These are phyloP conservation scores for Podosphaera leucotricha DNA, from an alignment of 2,329 filamentous ascomycete species.

Conservation along the genomic window DNA sequence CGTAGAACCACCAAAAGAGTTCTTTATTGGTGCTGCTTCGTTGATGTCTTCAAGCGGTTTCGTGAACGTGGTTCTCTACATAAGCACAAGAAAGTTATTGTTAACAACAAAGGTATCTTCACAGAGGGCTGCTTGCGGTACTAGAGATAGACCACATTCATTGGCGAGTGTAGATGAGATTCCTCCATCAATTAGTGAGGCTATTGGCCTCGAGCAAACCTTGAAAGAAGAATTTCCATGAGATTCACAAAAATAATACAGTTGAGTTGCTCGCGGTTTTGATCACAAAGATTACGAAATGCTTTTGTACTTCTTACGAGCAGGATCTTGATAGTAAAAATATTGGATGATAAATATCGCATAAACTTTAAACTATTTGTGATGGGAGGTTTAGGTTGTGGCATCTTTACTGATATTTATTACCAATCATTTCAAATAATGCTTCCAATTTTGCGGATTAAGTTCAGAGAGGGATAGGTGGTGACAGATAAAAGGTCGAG, in stretches of 20 bases:
- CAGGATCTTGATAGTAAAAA: no score
- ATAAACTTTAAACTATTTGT: no score
- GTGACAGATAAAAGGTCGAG: no score
- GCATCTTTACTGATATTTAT: no score
- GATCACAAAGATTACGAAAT: no score
- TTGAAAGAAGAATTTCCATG: not conserved
- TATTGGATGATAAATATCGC: no score
- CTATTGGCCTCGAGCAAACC: not conserved
- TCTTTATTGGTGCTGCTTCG: slow-evolving; percentile 7
- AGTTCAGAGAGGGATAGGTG: no score
- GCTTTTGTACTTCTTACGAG: no score
- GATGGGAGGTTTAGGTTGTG: no score
- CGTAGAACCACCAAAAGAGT: slow-evolving; percentile 3
- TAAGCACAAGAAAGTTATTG: slow-evolving; percentile 8
- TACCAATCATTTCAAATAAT: no score
- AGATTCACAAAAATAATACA: not conserved
- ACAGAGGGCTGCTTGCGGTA: not conserved
- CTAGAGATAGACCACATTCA: not conserved
- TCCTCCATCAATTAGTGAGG: not conserved
- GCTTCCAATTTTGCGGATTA: no score
- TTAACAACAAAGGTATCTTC: not conserved
- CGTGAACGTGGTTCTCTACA: slow-evolving; percentile 9
- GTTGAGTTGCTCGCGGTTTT: no score
- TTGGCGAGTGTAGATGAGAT: not conserved
- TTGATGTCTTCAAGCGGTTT: slow-evolving; percentile 10